phyloP scores from a whole-genome alignment of 306 rosid species.

The Chamaecrista fasciculata region DNA sequence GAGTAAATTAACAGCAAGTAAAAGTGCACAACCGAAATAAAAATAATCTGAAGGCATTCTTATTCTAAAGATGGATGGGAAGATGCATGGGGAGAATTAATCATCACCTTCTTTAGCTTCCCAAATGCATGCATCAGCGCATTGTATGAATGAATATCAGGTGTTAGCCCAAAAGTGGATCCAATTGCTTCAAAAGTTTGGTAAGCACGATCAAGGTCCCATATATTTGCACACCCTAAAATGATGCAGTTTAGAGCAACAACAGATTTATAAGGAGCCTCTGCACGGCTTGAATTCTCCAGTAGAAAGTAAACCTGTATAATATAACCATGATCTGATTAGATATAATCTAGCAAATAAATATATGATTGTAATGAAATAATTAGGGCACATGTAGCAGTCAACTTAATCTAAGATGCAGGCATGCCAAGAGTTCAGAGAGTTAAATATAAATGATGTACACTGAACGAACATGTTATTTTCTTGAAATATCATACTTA shows the following conservation, averaged over 20 bases:
- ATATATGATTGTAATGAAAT: not conserved
- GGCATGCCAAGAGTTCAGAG: slow-evolving; percentile 3
- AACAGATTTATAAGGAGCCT: slow-evolving; percentile 83
- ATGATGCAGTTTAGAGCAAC: slow-evolving; percentile 84
- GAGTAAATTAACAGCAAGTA: not conserved
- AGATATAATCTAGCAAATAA: slow-evolving; percentile 19
- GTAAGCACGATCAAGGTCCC: slow-evolving; percentile 98
- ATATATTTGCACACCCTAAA: slow-evolving; percentile 89
- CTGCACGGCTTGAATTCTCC: slow-evolving; percentile 72
- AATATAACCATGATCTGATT: slow-evolving; percentile 27
- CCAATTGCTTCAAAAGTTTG: slow-evolving; percentile 92
- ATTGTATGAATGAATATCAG: slow-evolving; percentile 90
- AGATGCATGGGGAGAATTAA: not conserved
- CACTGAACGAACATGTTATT: not conserved
- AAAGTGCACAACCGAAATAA: slow-evolving; percentile 16
- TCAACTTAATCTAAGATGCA: slow-evolving; percentile 18
- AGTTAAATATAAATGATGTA: not conserved
- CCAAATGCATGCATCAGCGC: slow-evolving; percentile 85
- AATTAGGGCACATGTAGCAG: not conserved
- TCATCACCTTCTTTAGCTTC: slow-evolving; percentile 77
- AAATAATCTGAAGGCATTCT: slow-evolving; percentile 8
- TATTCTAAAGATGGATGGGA: not conserved
- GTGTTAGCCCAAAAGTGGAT: slow-evolving; percentile 74
- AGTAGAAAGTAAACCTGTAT: slow-evolving; percentile 89
- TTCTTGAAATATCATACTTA: not conserved